Base-by-base conservation (phyloP, 2,329 filamentous ascomycete genomes). In the Daldinia eschscholtzii region DNA sequence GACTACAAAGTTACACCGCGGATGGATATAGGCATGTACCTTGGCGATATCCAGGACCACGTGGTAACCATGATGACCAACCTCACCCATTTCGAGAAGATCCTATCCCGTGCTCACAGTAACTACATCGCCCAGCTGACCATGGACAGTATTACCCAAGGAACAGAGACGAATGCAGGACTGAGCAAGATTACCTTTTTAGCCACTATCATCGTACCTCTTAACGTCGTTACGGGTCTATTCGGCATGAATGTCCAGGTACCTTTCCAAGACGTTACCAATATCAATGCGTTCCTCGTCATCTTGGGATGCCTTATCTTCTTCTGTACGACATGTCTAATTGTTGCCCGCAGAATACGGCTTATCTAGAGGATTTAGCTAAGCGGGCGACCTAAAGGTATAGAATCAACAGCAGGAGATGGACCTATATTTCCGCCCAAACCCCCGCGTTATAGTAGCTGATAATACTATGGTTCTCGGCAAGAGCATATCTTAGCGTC, bases 31-130 rank as follows among this genome's bases (percentile, higher is more conserved):
- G 96, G 94, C 23, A 88, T 99, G 76, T 99, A 99, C 78, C 88
- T 99, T 39, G 93, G 93, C 76, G 96, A 99, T 82, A 98, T 99
- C 72, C 96, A 99, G 81, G 96, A 99, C 82, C 96, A 99, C 87
- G 95, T 99, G 60, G 93, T 99, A 67, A 99, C 96, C 52, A 98
- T 98, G 95, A 97, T 97, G 88, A 96, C 93, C 74, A 99, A 97
- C 81, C 82, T 99, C 75, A 90, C 90, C 0, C 96, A 99, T 79
- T 98, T 97, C 74, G 96, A 99, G 80, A 98, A 98, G 86, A 98
- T 99, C 87, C 87, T 99, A 57, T 94, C 92, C 30, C 92, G 96
- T 23, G 92, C 93, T 1, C 96, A 99, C 83, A 93, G 92, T 84
- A 99, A 98, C 80, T 98, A 99, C 78, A 87, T 99, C 41, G 95